Percentiles rank a stretch among this genome's conserved stretches.
phyloP scores from a whole-genome alignment of 1,284 basidiomycete species.

The Heterobasidion occidentale region DNA sequence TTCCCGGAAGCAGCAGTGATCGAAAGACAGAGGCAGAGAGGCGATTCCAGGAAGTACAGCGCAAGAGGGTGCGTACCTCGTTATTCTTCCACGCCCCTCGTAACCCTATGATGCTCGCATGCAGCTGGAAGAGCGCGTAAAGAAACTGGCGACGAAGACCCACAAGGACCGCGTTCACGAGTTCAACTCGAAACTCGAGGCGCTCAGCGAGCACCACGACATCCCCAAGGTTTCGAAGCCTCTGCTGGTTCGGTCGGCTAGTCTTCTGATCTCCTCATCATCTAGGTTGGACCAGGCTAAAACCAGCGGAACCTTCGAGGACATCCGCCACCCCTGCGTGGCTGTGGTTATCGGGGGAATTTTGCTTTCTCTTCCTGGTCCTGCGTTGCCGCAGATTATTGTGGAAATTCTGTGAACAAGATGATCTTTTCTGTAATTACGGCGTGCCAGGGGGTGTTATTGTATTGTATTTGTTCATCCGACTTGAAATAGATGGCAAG shows the following conservation, averaged over 20 bases:
- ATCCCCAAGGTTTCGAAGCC: constrained; percentile 70
- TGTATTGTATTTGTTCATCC: constrained; percentile 26
- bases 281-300: constrained; percentile 74
- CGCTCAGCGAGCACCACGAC: constrained; percentile 88
- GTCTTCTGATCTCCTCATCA: constrained; percentile 8
- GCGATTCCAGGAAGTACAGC: constrained; percentile 82
- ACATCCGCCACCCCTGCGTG: background rate
- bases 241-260: constrained; percentile 18
- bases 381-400: background rate
- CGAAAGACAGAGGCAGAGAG: constrained; percentile 86
- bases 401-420: background rate
- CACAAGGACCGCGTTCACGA: constrained; percentile 95
- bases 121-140: constrained; percentile 76
- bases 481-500: constrained; percentile 17
- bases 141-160: constrained; percentile 76
- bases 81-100: background rate
- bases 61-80: constrained; percentile 59
- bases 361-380: constrained; percentile 5
- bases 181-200: constrained; percentile 85
- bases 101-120: background rate
- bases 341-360: background rate
- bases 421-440: background rate
- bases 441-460: constrained; percentile 11
- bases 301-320: constrained; percentile 11
- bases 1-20: constrained; percentile 29